Evolutionary conservation across 2,329 filamentous ascomycete genomes (phyloP).

Genomic region (Cladosporium velox): DNA sequence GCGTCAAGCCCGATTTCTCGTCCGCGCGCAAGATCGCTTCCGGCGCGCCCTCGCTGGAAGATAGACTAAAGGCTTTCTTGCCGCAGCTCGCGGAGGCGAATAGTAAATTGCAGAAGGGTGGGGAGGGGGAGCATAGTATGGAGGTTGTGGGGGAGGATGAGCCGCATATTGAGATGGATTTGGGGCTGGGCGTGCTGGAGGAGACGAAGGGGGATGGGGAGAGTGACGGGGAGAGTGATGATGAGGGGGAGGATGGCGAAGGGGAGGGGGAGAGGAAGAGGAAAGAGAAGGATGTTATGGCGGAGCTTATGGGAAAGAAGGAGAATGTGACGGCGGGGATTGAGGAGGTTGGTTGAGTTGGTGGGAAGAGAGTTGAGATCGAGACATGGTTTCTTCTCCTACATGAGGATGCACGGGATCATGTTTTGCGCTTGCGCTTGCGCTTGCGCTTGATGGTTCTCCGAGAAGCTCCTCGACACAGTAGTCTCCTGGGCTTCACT

Average conservation of each 20-base stretch:
- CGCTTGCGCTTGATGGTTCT: neutral
- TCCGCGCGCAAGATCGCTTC: neutral
- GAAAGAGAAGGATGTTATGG: slow-evolving; percentile 29
- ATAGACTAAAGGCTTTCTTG: slow-evolving; percentile 35
- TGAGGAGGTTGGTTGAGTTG: slow-evolving; percentile 17
- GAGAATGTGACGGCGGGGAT: slow-evolving; percentile 3
- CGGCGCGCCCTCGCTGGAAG: slow-evolving; percentile 24
- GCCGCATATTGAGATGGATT: slow-evolving; percentile 40
- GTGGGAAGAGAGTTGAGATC: neutral
- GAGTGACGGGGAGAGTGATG: slow-evolving; percentile 12
- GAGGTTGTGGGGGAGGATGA: slow-evolving; percentile 37
- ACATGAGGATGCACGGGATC: neutral
- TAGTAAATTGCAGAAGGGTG: slow-evolving; percentile 29
- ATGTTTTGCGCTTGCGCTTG: neutral
- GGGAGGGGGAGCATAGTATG: slow-evolving; percentile 30
- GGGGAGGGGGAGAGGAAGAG: slow-evolving; percentile 12
- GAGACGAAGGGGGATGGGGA: slow-evolving; percentile 27
- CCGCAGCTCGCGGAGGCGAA: slow-evolving; percentile 38
- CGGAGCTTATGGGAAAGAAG: slow-evolving; percentile 30
- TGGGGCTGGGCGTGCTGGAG: slow-evolving; percentile 40
- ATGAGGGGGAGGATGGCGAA: slow-evolving; percentile 22
- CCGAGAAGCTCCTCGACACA: neutral
- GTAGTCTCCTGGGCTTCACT: neutral
- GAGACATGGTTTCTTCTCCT: neutral
- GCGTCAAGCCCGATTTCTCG: slow-evolving; percentile 14